Percentiles rank a stretch among this genome's conserved stretches.
Evolutionary conservation across 2,329 filamentous ascomycete species (phyloP).

Genomic region (Septoria petroselini): DNA sequence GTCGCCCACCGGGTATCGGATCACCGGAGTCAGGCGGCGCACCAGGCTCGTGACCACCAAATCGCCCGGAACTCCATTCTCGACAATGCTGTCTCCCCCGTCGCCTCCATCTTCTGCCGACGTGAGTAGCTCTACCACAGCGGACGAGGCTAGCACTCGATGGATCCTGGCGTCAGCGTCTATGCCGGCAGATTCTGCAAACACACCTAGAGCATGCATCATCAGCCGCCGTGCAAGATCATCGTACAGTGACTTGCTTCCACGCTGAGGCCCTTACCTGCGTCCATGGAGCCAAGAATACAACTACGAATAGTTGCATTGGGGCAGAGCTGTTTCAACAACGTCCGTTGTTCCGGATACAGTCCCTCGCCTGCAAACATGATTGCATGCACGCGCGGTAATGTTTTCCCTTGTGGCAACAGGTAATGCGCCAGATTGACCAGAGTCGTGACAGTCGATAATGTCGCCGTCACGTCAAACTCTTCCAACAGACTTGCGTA

Average conservation of each 20-base stretch:
- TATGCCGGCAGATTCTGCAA: slow-evolving; percentile 2
- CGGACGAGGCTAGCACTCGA: slow-evolving; percentile 7
- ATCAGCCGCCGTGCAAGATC: background rate
- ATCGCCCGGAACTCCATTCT: slow-evolving; percentile 2
- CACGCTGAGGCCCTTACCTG: no score
- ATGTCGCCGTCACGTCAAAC: slow-evolving; percentile 6
- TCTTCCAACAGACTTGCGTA: slow-evolving; percentile 5
- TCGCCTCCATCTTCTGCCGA: background rate
- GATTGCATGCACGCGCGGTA: slow-evolving; percentile 1
- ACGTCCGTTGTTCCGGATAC: slow-evolving; percentile 2
- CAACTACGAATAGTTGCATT: slow-evolving; percentile 5
- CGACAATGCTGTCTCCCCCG: background rate
- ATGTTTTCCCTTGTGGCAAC: background rate
- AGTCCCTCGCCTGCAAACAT: slow-evolving; percentile 7
- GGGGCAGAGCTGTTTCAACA: slow-evolving; percentile 3
- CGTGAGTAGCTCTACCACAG: background rate
- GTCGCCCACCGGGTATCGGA: slow-evolving; percentile 2
- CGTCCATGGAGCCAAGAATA: slow-evolving; percentile 5
- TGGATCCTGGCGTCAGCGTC: slow-evolving; percentile 6
- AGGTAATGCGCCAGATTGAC: slow-evolving; percentile 7
- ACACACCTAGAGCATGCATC: slow-evolving; percentile 1
- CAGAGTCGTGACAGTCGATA: slow-evolving; percentile 7
- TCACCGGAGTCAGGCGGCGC: background rate
- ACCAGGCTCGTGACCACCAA: slow-evolving; percentile 3
- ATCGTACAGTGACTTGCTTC: no score